Evolutionary conservation across 805 yeast genomes (phyloP).

Genomic region (Monosporozyma aerobia): DNA sequence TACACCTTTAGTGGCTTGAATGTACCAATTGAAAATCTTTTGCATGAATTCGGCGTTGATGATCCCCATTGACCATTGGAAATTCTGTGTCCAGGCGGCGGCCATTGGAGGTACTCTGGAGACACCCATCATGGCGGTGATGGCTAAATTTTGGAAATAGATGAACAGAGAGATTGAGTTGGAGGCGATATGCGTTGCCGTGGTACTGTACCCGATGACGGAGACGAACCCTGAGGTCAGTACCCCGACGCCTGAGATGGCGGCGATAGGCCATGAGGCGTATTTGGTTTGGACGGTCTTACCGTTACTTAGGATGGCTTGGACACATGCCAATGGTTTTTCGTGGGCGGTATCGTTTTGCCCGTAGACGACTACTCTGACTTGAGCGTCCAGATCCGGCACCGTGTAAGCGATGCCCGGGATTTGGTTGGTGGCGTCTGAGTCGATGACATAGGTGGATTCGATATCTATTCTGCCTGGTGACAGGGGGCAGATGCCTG

Average conservation of each 20-base stretch:
- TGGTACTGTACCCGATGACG: conserved; percentile 77
- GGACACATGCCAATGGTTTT: conserved; percentile 77
- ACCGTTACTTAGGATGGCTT: conserved; percentile 76
- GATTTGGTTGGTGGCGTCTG: conserved; percentile 39
- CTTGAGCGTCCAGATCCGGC: conserved; percentile 92
- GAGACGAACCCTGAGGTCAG: conserved; percentile 81
- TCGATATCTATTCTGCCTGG: conserved; percentile 78
- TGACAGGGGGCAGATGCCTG: conserved; percentile 68
- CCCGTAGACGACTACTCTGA: conserved; percentile 58
- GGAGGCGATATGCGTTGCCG: conserved; percentile 96
- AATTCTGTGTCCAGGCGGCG: conserved; percentile 95
- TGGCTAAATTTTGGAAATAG: conserved; percentile 88
- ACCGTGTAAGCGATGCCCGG: conserved; percentile 83
- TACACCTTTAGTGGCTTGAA: conserved; percentile 87
- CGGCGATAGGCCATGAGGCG: conserved; percentile 95
- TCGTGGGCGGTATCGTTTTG: conserved; percentile 34
- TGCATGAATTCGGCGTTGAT: conserved; percentile 72
- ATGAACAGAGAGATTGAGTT: conserved; percentile 87
- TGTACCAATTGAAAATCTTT: conserved; percentile 81
- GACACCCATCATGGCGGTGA: conserved; percentile 93
- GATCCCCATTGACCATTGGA: conserved; percentile 93
- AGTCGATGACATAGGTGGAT: conserved; percentile 38
- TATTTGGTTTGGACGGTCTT: conserved; percentile 88
- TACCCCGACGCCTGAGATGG: conserved; percentile 79
- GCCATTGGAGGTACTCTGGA: conserved; percentile 91